phyloP scores from a whole-genome alignment of 345 rosid genomes.

The Lumnitzera racemosa region DNA sequence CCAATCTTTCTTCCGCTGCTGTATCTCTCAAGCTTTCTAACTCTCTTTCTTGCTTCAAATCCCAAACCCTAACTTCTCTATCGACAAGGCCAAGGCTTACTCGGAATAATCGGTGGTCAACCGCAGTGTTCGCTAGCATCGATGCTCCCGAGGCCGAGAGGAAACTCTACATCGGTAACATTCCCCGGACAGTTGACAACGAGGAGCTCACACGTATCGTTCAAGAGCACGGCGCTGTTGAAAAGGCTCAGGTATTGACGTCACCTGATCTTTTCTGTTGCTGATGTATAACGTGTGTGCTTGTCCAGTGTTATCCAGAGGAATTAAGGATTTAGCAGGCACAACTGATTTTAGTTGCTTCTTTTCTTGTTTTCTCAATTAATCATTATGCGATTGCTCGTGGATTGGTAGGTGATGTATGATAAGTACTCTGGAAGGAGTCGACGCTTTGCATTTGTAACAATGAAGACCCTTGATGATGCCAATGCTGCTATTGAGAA shows the following conservation, averaged over 20 bases:
- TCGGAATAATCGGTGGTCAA: background rate
- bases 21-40: too few species aligned
- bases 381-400: too few species aligned
- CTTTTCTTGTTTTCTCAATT: background rate
- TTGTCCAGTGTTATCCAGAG: background rate
- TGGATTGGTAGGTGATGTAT: constrained; percentile 51
- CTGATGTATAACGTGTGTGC: background rate
- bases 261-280: background rate
- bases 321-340: background rate
- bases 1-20: too few species aligned
- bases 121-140: constrained; percentile 30
- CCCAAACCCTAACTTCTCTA: constrained; percentile 15
- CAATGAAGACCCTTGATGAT: constrained; percentile 80
- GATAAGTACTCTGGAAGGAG: constrained; percentile 74
- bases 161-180: constrained; percentile 68
- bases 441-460: constrained; percentile 82
- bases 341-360: background rate
- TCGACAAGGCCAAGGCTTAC: background rate
- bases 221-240: constrained; percentile 71
- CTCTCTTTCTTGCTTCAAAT: background rate
- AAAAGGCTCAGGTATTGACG: constrained; percentile 57
- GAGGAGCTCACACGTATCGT: constrained; percentile 59
- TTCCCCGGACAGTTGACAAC: constrained; percentile 53
- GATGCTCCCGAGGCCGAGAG: constrained; percentile 45
- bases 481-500: constrained; percentile 74